These are phyloP conservation scores for Fusarium irregulare DNA, from an alignment of 2,329 filamentous ascomycete species.

Conservation along the genomic window DNA sequence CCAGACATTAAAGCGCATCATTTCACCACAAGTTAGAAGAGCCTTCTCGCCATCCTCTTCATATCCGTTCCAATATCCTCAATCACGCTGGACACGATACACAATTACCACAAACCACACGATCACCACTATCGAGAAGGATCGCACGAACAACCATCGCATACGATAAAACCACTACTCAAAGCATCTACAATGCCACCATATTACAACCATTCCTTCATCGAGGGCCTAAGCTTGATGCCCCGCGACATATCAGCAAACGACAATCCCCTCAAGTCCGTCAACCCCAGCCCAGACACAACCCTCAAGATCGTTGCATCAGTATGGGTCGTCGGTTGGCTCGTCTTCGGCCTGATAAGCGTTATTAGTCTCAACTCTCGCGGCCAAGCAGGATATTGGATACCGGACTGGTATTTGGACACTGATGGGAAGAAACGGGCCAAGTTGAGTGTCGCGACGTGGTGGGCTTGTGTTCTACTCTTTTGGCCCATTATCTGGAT, in stretches of 20 bases:
- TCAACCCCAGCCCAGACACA: conserved; percentile 8
- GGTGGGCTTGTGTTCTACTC: conserved; percentile 48
- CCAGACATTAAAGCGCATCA: background rate
- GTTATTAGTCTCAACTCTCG: conserved; percentile 49
- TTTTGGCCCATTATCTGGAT: conserved; percentile 69
- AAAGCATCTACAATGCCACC: background rate
- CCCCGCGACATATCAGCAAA: background rate
- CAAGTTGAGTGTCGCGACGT: conserved; percentile 39
- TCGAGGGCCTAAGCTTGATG: conserved; percentile 1
- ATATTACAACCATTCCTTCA: background rate
- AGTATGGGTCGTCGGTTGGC: conserved; percentile 45
- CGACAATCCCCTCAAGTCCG: conserved; percentile 21
- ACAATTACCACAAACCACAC: background rate
- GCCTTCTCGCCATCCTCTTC: background rate
- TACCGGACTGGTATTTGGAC: conserved; percentile 52
- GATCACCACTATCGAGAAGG: background rate
- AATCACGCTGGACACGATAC: background rate
- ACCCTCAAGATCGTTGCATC: conserved; percentile 43
- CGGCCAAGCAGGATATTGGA: conserved; percentile 47
- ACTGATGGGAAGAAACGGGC: conserved; percentile 36
- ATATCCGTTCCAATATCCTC: conserved; percentile 6
- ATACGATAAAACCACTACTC: background rate
- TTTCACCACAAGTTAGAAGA: background rate
- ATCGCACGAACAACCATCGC: rapidly evolving
- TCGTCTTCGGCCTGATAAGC: conserved; percentile 49